phyloP scores from a whole-genome alignment of 2,329 filamentous ascomycete genomes.

The Aspergillus persii region DNA sequence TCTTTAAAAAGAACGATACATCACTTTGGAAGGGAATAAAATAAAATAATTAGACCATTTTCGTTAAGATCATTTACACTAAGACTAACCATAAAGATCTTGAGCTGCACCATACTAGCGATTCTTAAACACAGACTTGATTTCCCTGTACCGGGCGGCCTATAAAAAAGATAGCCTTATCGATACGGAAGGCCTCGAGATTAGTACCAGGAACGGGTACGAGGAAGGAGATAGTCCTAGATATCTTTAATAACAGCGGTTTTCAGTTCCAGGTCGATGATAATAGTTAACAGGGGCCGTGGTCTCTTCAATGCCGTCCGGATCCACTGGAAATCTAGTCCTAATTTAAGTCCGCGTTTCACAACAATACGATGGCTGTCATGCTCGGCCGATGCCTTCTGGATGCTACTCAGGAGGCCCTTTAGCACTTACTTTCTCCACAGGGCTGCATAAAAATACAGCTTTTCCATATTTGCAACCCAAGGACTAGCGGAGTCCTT shows the following conservation, averaged over 20 bases:
- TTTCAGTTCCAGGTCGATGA: conserved; percentile 68
- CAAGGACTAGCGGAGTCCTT: conserved; percentile 1
- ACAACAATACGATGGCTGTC: conserved; percentile 17
- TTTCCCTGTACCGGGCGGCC: conserved; percentile 73
- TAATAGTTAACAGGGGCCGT: conserved; percentile 71
- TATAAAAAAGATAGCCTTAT: conserved; percentile 74
- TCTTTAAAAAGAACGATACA: conserved; percentile 56
- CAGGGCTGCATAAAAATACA: conserved; percentile 7
- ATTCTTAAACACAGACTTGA: conserved; percentile 67
- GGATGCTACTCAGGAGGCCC: conserved; percentile 39
- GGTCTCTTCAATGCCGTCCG: conserved; percentile 46
- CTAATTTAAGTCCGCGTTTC: conserved; percentile 43
- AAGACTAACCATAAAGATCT: conserved; percentile 63
- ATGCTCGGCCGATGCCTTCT: neutral
- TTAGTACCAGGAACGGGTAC: conserved; percentile 26
- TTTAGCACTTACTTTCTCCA: conserved; percentile 53
- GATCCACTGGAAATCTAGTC: conserved; percentile 44
- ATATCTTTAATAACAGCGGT: conserved; percentile 66
- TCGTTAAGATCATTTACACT: conserved; percentile 59
- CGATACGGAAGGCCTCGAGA: conserved; percentile 65
- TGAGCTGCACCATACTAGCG: conserved; percentile 63
- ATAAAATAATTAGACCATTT: conserved; percentile 57
- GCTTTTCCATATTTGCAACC: conserved; percentile 4
- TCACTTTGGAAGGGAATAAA: conserved; percentile 48
- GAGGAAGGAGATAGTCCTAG: conserved; percentile 72